These are phyloP conservation scores for Pisolithus microcarpus DNA, from an alignment of 768 basidiomycete genomes.

Conservation along the genomic window DNA sequence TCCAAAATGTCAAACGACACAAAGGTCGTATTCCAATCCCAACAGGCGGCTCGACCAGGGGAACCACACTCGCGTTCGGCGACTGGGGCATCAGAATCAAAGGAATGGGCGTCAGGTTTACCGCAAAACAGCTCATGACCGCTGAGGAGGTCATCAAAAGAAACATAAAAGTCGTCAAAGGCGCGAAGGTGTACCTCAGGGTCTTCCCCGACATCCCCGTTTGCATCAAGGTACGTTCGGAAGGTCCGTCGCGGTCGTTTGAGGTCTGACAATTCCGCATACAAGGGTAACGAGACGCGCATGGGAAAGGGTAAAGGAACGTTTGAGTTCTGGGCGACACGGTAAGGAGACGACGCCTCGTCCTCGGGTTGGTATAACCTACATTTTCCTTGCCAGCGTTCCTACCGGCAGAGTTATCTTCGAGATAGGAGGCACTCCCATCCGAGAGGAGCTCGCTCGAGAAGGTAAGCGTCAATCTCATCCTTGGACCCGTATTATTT, in stretches of 20 bases:
- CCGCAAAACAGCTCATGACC: slow-evolving; percentile 83
- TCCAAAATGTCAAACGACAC: slow-evolving; percentile 82
- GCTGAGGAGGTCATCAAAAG: slow-evolving; percentile 85
- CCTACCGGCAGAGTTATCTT: slow-evolving; percentile 86
- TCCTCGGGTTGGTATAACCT: neutral
- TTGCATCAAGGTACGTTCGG: slow-evolving; percentile 75
- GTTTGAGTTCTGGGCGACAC: slow-evolving; percentile 95
- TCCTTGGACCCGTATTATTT: neutral
- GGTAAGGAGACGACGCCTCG: slow-evolving; percentile 35
- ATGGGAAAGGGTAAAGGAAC: slow-evolving; percentile 99
- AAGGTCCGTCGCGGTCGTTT: neutral
- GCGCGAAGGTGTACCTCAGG: slow-evolving; percentile 76
- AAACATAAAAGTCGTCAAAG: slow-evolving; percentile 86
- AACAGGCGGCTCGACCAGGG: slow-evolving; percentile 85
- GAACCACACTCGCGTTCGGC: slow-evolving; percentile 73
- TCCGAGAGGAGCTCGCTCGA: slow-evolving; percentile 87
- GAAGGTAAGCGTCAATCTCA: slow-evolving; percentile 52
- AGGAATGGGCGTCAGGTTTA: slow-evolving; percentile 71
- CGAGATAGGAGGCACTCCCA: slow-evolving; percentile 84
- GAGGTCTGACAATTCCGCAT: slow-evolving; percentile 2
- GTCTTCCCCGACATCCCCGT: slow-evolving; percentile 97
- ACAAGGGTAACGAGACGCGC: slow-evolving; percentile 92
- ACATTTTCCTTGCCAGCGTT: slow-evolving; percentile 42
- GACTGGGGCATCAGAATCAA: slow-evolving; percentile 87
- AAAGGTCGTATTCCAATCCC: slow-evolving; percentile 86